These are phyloP conservation scores for Zygotorulaspora mrakii DNA, from an alignment of 1,139 yeast species.

Conservation along the genomic window DNA sequence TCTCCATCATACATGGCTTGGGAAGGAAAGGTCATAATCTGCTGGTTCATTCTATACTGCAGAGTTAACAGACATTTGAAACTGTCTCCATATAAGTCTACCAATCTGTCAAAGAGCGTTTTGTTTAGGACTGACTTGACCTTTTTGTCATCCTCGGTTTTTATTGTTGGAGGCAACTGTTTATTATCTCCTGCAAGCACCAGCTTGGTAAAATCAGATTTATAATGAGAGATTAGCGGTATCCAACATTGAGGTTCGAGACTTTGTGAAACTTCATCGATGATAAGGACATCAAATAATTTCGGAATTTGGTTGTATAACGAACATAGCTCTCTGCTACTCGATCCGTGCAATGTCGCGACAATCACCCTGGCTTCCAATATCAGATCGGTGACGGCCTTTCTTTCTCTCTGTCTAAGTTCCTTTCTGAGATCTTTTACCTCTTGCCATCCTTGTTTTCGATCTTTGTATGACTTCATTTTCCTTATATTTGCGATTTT, in stretches of 20 bases:
- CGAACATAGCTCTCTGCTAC: conserved; percentile 60
- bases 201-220: conserved; percentile 50
- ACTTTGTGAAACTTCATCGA: conserved; percentile 94
- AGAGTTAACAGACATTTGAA: conserved; percentile 57
- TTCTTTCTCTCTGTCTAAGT: conserved; percentile 59
- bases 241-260: conserved; percentile 97
- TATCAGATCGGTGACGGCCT: conserved; percentile 58
- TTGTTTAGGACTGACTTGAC: conserved; percentile 45
- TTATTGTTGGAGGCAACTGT: conserved; percentile 80
- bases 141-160: conserved; percentile 39
- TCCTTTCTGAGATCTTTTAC: conserved; percentile 69
- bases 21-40: conserved; percentile 80
- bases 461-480: conserved; percentile 59
- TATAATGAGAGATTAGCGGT: conserved; percentile 66
- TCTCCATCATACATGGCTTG: conserved; percentile 56
- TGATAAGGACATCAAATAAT: conserved; percentile 75
- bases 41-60: conserved; percentile 83
- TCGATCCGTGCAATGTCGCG: conserved; percentile 85
- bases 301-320: conserved; percentile 39
- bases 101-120: conserved; percentile 78
- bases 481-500: conserved; percentile 59
- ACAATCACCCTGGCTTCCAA: conserved; percentile 64
- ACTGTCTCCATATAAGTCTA: conserved; percentile 48
- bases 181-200: conserved; percentile 84
- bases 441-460: conserved; percentile 64